Evolutionary conservation across 2,329 filamentous ascomycete genomes (phyloP).

Genomic region (Furcasterigmium sp.): DNA sequence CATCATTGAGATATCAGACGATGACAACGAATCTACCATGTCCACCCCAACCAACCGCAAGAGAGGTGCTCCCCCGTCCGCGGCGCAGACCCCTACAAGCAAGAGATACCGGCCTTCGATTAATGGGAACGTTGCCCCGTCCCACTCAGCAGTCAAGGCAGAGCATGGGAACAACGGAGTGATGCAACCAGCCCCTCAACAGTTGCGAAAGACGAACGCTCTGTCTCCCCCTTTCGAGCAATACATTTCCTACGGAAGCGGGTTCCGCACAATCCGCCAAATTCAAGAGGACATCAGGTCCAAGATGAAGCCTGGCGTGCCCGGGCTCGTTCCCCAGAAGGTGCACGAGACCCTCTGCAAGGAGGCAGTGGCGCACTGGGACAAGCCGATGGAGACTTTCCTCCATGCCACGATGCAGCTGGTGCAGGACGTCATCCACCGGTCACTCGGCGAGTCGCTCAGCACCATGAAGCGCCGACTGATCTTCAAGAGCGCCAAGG

Average conservation of each 20-base stretch:
- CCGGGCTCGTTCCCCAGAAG: constrained; percentile 51
- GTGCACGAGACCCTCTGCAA: constrained; percentile 55
- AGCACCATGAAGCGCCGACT: constrained; percentile 38
- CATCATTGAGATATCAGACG: constrained; percentile 30
- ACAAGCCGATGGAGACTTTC: constrained; percentile 43
- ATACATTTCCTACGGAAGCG: constrained; percentile 31
- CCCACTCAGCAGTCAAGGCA: constrained; percentile 23
- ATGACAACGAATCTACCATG: constrained; percentile 25
- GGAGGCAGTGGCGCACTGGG: constrained; percentile 55
- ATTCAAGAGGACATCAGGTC: constrained; percentile 50
- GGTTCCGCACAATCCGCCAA: constrained; percentile 39
- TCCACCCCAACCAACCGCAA: constrained; percentile 8
- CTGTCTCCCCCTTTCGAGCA: constrained; percentile 25
- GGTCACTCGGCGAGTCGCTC: constrained; percentile 42
- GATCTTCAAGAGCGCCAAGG: constrained; percentile 42
- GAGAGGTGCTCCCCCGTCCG: not conserved
- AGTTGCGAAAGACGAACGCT: constrained; percentile 4
- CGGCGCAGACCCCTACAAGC: constrained; percentile 12
- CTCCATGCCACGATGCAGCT: constrained; percentile 41
- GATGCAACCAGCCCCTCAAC: constrained; percentile 9
- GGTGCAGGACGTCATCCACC: constrained; percentile 37
- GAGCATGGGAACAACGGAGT: constrained; percentile 22
- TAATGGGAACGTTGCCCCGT: constrained; percentile 11
- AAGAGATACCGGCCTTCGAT: constrained; percentile 9
- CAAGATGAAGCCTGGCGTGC: constrained; percentile 52